Conservation (phyloP, 2,329 filamentous ascomycete species). For the Aspergillus niger region DNA sequence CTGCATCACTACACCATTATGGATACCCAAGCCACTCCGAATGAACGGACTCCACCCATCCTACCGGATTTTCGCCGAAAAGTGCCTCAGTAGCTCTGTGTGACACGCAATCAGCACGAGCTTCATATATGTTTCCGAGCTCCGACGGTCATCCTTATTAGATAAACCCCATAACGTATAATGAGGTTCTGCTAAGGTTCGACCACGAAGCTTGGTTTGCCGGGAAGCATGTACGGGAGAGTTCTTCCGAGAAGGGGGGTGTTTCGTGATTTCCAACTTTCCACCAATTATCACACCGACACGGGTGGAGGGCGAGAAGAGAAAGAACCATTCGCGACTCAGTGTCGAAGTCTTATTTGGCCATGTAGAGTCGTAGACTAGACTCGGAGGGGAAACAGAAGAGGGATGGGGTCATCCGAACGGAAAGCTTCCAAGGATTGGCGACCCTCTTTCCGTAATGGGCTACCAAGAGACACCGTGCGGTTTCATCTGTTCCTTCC, state of each 20-base stretch:
- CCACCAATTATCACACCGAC: neutral
- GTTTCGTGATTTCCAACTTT: neutral
- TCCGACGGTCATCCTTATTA: no score
- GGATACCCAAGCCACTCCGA: no score
- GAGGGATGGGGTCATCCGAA: neutral
- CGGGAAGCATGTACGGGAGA: neutral
- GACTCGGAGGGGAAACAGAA: neutral
- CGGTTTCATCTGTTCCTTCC: neutral
- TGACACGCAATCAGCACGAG: no score
- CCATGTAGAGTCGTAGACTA: no score
- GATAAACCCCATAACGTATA: neutral
- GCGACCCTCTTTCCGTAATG: neutral
- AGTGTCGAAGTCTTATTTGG: neutral
- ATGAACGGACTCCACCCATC: no score
- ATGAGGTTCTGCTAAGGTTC: neutral
- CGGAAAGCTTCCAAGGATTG: neutral
- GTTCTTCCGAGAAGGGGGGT: neutral
- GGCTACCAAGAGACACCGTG: neutral
- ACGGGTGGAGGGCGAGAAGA: neutral
- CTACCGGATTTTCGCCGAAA: no score
- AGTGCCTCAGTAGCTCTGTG: no score
- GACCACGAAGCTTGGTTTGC: conserved; percentile 1
- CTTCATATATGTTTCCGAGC: no score
- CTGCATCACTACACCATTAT: no score
- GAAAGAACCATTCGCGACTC: neutral